Percentiles rank a stretch among this genome's conserved stretches.
Evolutionary conservation across 78 protist genomes (phyloP).

Genomic region (Dictyostelium capitatum): DNA sequence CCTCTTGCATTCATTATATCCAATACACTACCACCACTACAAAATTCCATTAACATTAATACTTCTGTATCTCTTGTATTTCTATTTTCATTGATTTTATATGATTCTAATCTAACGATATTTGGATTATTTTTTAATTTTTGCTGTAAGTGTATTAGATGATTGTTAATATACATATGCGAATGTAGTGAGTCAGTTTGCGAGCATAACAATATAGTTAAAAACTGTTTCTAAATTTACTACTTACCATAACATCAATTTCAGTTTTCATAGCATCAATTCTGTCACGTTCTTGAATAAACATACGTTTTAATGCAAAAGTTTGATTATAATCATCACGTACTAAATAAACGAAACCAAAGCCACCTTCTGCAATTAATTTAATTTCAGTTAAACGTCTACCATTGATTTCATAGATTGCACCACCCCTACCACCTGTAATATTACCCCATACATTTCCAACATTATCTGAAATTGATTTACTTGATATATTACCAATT

Average conservation of each 20-base stretch:
- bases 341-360: conserved; percentile 69
- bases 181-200: no score
- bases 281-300: conserved; percentile 58
- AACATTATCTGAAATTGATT: conserved; percentile 49
- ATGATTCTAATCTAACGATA: conserved; percentile 56
- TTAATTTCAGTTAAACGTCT: conserved; percentile 18
- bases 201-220: no score
- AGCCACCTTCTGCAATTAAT: conserved; percentile 77
- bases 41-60: conserved; percentile 76
- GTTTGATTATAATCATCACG: conserved; percentile 63
- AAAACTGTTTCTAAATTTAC: no score
- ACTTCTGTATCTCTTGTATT: conserved; percentile 77
- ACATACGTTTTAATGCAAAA: conserved; percentile 59
- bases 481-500: conserved; percentile 28
- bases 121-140: conserved; percentile 45
- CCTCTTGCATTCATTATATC: conserved; percentile 81
- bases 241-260: conserved; percentile 75
- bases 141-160: no score
- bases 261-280: conserved; percentile 45
- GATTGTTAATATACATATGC: no score
- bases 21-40: conserved; percentile 81
- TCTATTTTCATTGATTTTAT: conserved; percentile 26
- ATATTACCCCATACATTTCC: conserved; percentile 55
- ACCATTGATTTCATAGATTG: conserved; percentile 57
- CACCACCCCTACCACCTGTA: conserved; percentile 25